Base-by-base conservation (phyloP, 148 eudicot species). In the Rheum nobile region DNA sequence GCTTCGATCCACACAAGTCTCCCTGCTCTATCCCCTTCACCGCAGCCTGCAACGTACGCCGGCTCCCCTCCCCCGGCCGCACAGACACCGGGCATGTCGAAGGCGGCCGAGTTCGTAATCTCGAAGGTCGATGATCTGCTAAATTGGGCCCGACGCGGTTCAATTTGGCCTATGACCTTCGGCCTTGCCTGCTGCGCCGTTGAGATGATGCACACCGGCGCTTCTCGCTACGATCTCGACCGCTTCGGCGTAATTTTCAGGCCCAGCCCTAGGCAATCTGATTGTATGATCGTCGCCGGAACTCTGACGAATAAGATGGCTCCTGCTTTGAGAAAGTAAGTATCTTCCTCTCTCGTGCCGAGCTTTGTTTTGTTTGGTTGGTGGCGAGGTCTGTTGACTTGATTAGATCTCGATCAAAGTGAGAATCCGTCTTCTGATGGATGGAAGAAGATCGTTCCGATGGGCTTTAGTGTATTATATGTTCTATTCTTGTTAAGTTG, bases 151-250 rank as follows among this genome's bases (percentile, higher is more conserved):
- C 85, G 98, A 4, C 85, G 88, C 0, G 93, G 98, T 28, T 94
- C 98, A 8, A 88, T 91, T 72, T 94, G 98, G 98, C 97, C 98
- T 54, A 94, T 91, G 96, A 85, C 96, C 0, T 88, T 90, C 28
- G 92, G 98, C 14, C 83, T 94, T 1, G 98, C 97, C 7, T 94
- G 98, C 54, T 94, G 97, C 54, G 98, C 97, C 8, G 97, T 94
- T 0, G 98, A 94, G 79, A 94, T 91, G 98, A 94, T 94, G 98
- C 97, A 91, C 76, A 88, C 97, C 24, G 98, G 98, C 9, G 97
- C 97, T 0, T 84, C 97, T 0, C 84, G 96, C 7, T 94, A 95
- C 75, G 98, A 95, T 80, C 84, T 91, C 67, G 97, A 95, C 77
- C 79, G 97, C 6, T 95, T 91, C 44, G 97, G 98, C 4, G 82